Evolutionary conservation across 805 yeast genomes (phyloP).

Genomic region (Candida caryicola): DNA sequence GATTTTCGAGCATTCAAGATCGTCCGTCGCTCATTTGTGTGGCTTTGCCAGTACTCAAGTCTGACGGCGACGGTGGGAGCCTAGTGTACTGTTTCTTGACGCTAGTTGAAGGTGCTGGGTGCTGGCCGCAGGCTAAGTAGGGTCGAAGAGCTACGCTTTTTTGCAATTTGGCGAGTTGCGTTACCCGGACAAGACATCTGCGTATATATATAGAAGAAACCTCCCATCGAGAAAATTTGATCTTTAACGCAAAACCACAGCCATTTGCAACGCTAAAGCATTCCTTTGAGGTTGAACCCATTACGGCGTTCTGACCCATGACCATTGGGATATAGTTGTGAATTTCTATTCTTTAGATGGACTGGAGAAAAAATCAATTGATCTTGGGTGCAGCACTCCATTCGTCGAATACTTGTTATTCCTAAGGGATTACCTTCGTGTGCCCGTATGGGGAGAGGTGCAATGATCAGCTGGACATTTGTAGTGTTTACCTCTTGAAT

Average conservation of each 20-base stretch:
- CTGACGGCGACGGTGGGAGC: too few relatives aligned
- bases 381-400: conserved; percentile 77
- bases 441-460: conserved; percentile 70
- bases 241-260: conserved; percentile 62
- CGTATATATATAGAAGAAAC: conserved; percentile 13
- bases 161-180: too few relatives aligned
- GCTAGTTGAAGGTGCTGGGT: too few relatives aligned
- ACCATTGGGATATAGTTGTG: conserved; percentile 58
- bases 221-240: conserved; percentile 10
- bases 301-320: conserved; percentile 69
- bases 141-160: too few relatives aligned
- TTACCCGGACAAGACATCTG: conserved; percentile 26
- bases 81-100: too few relatives aligned
- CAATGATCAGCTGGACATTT: conserved; percentile 46
- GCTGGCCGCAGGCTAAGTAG: too few relatives aligned
- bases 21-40: too few relatives aligned
- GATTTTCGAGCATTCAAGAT: too few relatives aligned
- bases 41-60: too few relatives aligned
- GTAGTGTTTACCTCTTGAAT: neutral
- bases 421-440: conserved; percentile 75
- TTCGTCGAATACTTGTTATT: conserved; percentile 45
- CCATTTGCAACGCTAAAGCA: conserved; percentile 59
- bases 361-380: conserved; percentile 60
- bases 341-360: conserved; percentile 41
- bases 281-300: conserved; percentile 69